Evolutionary conservation across 345 rosid genomes (phyloP).

Genomic region (Hibiscus tridactylites): DNA sequence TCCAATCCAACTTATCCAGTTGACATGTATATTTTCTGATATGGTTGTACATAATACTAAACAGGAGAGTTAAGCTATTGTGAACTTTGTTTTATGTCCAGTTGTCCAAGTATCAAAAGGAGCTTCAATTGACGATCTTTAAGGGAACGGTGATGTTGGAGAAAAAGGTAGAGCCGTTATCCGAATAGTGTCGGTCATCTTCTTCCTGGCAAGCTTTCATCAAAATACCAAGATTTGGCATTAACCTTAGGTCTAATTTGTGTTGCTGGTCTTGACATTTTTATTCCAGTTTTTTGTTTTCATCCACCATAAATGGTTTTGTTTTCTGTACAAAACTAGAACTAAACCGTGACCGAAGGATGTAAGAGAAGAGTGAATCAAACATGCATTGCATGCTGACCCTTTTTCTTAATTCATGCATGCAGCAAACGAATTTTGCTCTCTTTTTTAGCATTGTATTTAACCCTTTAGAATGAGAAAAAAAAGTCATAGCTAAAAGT

Average conservation of each 20-base stretch:
- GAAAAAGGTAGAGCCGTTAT: slow-evolving; percentile 47
- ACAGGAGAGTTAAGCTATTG: background rate
- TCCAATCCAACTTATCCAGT: background rate
- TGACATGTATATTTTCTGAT: background rate
- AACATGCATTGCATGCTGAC: slow-evolving; percentile 28
- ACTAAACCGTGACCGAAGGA: background rate
- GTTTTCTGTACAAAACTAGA: slow-evolving; percentile 14
- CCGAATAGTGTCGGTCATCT: slow-evolving; percentile 14
- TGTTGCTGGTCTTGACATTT: background rate
- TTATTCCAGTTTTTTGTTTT: background rate
- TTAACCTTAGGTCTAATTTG: background rate
- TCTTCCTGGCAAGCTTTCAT: background rate
- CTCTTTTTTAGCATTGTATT: background rate
- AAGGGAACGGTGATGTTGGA: slow-evolving; percentile 84
- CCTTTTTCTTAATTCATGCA: slow-evolving; percentile 23
- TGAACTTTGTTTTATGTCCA: slow-evolving; percentile 19
- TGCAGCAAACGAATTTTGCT: slow-evolving; percentile 2
- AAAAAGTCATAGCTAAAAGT: too few species aligned
- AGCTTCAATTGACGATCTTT: slow-evolving; percentile 70
- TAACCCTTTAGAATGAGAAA: too few species aligned
- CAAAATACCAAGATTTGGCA: background rate
- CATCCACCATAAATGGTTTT: background rate
- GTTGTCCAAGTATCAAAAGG: slow-evolving; percentile 57
- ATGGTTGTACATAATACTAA: background rate
- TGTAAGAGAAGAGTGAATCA: background rate